Base-by-base conservation (phyloP, 1,284 basidiomycete species). In the Cutaneotrichosporon sp. region DNA sequence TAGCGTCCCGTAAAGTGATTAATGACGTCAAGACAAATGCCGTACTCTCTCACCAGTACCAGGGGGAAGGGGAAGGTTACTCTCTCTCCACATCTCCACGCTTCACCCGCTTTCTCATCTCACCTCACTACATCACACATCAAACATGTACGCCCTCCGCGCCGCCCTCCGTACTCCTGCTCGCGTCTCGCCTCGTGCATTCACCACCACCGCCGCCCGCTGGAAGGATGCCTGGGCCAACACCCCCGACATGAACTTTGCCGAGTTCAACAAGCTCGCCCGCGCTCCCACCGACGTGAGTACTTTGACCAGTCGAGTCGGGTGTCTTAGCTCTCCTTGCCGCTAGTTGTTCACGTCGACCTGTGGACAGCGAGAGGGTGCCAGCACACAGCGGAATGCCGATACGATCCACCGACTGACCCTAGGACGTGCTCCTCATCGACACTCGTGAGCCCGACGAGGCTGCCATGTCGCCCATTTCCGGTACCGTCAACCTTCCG, bases 401-500 rank as follows among this genome's bases (percentile, higher is more conserved):
- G 26, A 14, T 22, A 26, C 16, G 34, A 10, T n/a, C 14, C 22
- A 21, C n/a, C 21, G n/a, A 42, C 60, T 60, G 34, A 61, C 57
- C 32, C 22, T 57, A 63, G 62, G 51, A 63, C 18, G 62, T 63
- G 40, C 34, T 55, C 34, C 34, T 63, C 30, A 63, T 63, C 46
- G 62, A 97, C 77, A 93, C 97, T 7, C 89, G 94, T 30, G 95
- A 97, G 78, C 90, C 89, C 4, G 86, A 90, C 69, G 95, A 97
- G 78, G 90, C 93, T 32, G 85, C 89, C 5, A 90, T 92, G 78
- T 93, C 94, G 34, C 90, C 90, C 77, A 96, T 97, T 71, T 95
- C 94, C 9, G 92, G 91, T n/a, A 87, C 93, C 5, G 91, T 97
- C 72, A 92, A 94, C 76, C 81, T 97, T 14, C 94, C 94, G 5